Evolutionary conservation across 306 rosid species (phyloP).

Genomic region (Castanospermum australe): DNA sequence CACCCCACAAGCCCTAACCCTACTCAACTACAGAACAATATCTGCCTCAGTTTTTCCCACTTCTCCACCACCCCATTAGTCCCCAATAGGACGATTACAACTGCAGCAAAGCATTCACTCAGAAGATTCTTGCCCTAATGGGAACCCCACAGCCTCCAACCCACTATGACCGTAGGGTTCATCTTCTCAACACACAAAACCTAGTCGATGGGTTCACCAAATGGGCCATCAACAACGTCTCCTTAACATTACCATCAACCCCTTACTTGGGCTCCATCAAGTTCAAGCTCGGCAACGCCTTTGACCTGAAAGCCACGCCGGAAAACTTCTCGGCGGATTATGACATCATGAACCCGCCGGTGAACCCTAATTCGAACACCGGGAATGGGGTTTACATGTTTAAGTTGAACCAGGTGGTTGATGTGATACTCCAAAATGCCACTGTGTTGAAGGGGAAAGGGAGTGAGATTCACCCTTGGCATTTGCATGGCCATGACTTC

Average conservation of each 20-base stretch:
- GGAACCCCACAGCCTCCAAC: slow-evolving; percentile 50
- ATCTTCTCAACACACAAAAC: slow-evolving; percentile 78
- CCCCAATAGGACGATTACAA: slow-evolving; percentile 58
- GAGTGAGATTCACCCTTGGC: slow-evolving; percentile 80
- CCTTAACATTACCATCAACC: slow-evolving; percentile 51
- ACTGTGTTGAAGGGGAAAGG: slow-evolving; percentile 10
- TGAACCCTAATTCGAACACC: slow-evolving; percentile 22
- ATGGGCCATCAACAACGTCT: slow-evolving; percentile 71
- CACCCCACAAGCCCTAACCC: slow-evolving; percentile 56
- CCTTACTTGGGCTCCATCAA: slow-evolving; percentile 65
- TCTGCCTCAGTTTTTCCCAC: slow-evolving; percentile 45
- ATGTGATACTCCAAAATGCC: slow-evolving; percentile 66
- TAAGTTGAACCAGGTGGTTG: slow-evolving; percentile 35
- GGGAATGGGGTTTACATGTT: slow-evolving; percentile 54
- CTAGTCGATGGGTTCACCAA: slow-evolving; percentile 45
- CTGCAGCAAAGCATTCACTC: slow-evolving; percentile 45
- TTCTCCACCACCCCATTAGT: slow-evolving; percentile 55
- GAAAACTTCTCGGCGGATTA: slow-evolving; percentile 35
- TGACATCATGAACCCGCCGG: slow-evolving; percentile 48
- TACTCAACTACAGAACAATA: slow-evolving; percentile 53
- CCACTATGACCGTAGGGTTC: slow-evolving; percentile 35
- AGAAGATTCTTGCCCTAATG: slow-evolving; percentile 32
- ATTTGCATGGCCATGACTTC: slow-evolving; percentile 79
- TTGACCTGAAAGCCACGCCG: slow-evolving; percentile 39
- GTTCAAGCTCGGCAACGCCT: slow-evolving; percentile 20